phyloP scores from a whole-genome alignment of 140 eudicot species.

The Flaveria floridana region DNA sequence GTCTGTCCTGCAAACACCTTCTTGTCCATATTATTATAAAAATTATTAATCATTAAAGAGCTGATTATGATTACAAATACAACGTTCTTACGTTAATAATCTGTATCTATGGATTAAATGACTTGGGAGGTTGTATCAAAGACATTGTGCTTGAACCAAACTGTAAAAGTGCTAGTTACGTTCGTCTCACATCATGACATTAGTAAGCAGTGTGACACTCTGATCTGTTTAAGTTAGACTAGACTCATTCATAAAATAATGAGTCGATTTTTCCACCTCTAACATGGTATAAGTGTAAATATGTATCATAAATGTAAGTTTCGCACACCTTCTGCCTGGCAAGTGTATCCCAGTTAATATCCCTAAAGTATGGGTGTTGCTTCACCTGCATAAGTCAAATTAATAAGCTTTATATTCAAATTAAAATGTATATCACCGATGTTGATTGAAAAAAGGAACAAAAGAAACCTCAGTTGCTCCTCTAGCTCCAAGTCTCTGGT shows the following conservation, averaged over 20 bases:
- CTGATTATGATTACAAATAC: neutral
- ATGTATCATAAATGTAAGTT: neutral
- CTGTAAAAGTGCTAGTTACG: too few species aligned
- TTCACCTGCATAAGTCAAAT: conserved; percentile 60
- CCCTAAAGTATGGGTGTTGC: conserved; percentile 85
- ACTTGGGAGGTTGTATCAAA: neutral
- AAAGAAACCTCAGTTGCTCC: conserved; percentile 87
- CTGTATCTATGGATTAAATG: neutral
- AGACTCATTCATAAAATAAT: neutral
- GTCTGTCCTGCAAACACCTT: neutral
- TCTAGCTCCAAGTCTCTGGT: conserved; percentile 89
- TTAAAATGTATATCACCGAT: conserved; percentile 7
- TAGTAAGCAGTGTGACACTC: neutral
- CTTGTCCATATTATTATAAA: neutral
- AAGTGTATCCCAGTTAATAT: conserved; percentile 94
- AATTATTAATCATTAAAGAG: neutral
- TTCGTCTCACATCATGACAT: too few species aligned
- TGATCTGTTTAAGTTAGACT: neutral
- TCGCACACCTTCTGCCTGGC: conserved; percentile 82
- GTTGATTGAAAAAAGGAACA: neutral
- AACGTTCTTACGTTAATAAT: neutral
- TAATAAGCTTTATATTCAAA: neutral
- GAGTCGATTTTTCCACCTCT: neutral
- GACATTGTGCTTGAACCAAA: too few species aligned
- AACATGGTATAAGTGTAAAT: neutral